Conservation (phyloP, 2,329 filamentous ascomycete genomes). For the Ustulina deusta region DNA sequence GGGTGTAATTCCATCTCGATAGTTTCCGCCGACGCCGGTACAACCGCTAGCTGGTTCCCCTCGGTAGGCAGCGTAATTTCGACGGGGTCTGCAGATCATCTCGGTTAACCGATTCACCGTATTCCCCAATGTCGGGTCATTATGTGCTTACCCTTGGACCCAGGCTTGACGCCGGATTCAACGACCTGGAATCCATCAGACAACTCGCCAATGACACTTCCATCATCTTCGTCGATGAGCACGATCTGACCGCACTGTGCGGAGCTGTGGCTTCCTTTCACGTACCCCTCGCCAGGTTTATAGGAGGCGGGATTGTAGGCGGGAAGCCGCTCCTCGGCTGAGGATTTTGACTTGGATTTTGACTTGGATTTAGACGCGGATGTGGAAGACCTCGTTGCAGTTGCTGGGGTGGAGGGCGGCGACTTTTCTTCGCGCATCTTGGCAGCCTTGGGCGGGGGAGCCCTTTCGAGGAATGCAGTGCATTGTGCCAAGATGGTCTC, state of each 20-base stretch:
- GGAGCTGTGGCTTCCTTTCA: conserved; percentile 69
- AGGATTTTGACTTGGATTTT: conserved; percentile 57
- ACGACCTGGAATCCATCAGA: conserved; percentile 83
- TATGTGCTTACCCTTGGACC: conserved; percentile 82
- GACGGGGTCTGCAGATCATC: conserved; percentile 72
- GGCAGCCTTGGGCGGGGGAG: conserved; percentile 67
- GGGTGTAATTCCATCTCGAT: conserved; percentile 84
- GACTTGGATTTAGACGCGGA: conserved; percentile 58
- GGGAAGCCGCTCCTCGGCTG: conserved; percentile 60
- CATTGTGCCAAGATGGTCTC: conserved; percentile 98
- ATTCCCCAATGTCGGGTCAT: background rate
- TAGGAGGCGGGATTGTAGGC: conserved; percentile 87
- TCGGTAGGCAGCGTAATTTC: conserved; percentile 80
- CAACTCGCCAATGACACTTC: conserved; percentile 92
- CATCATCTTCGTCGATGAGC: conserved; percentile 94
- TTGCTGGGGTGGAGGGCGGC: conserved; percentile 40
- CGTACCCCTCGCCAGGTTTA: conserved; percentile 83
- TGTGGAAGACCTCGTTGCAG: conserved; percentile 45
- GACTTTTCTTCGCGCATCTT: conserved; percentile 49
- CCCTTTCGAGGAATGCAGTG: conserved; percentile 91
- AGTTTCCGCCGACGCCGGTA: conserved; percentile 76
- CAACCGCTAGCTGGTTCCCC: conserved; percentile 73
- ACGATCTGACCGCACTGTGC: conserved; percentile 82
- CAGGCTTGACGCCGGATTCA: conserved; percentile 82
- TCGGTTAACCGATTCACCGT: conserved; percentile 30